Evolutionary conservation across 2,329 filamentous ascomycete species (phyloP), one percentile per base, ranked within the genome.

Genomic region (Karstenula rhodostoma): DNA sequence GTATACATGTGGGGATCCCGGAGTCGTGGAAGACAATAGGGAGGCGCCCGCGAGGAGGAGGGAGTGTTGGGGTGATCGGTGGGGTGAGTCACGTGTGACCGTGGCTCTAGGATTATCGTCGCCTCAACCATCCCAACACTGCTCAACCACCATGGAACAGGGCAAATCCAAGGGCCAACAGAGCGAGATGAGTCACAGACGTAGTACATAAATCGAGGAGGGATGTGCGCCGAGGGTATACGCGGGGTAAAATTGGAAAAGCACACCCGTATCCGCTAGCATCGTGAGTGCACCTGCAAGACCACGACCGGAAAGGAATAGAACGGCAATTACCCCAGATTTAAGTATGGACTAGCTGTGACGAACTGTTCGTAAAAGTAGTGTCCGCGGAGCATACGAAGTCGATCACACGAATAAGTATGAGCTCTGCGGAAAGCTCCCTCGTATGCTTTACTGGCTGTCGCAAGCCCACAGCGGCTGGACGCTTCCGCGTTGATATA

Each of bases 211-310:
- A n/a, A n/a, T n/a, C n/a, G n/a, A n/a, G n/a, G n/a, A n/a, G n/a
- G n/a, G n/a, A n/a, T n/a, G n/a, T n/a, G n/a, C n/a, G n/a, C n/a
- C n/a, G n/a, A 35, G 33, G 33, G 9, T 32, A 19, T 19, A 40
- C 15, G 48, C 22, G 48, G 48, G 48, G 48, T 51, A 51, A n/a
- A 17, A 32, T 23, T 32, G 48, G 48, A 40, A 51, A 51, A 13
- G 19, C 15, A 37, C 29, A 40, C n/a, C 48, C 48, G n/a, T n/a
- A 5, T 2, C n/a, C 48, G 23, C 48, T 37, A 51, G 48, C 6
- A 25, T 3, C 12, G 19, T n/a, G 7, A 12, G 9, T 37, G 13
- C 22, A 37, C n/a, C 37, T 23, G 4, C 8, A 23, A 33, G 19
- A 35, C 22, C 32, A 37, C n/a, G 15, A 17, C 23, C 15, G 12